These are phyloP conservation scores for Bruguiera hainesii DNA, from an alignment of 441 rosid genomes.

Conservation along the genomic window DNA sequence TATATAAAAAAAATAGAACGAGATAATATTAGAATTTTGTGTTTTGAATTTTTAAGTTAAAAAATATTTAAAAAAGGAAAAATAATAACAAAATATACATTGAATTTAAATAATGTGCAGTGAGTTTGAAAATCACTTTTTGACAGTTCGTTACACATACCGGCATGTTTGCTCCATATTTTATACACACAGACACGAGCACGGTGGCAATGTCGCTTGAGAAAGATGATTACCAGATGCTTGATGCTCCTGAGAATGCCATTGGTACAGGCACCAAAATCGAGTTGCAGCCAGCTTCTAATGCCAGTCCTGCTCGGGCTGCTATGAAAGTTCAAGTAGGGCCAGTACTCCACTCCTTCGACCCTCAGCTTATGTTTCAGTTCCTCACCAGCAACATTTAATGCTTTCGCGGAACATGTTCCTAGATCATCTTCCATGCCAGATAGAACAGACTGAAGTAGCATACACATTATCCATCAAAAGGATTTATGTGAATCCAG, in stretches of 20 bases:
- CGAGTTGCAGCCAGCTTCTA: constrained; percentile 49
- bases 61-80: no score
- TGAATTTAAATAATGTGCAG: no score
- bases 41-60: no score
- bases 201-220: constrained; percentile 64
- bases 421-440: constrained; percentile 62
- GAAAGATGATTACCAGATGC: constrained; percentile 56
- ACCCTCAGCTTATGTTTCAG: constrained; percentile 49
- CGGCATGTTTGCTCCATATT: no score
- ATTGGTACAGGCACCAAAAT: constrained; percentile 28
- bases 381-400: constrained; percentile 25
- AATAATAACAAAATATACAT: no score
- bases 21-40: no score
- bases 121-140: no score
- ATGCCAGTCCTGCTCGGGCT: constrained; percentile 23
- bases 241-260: constrained; percentile 42
- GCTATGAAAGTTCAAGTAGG: constrained; percentile 62
- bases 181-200: constrained; percentile 54
- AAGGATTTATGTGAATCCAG: constrained; percentile 3
- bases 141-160: no score
- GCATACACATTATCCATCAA: not conserved
- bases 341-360: constrained; percentile 60
- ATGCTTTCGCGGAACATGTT: constrained; percentile 25
- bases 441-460: constrained; percentile 39
- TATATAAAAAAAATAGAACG: no score